Conservation (phyloP, 2,329 filamentous ascomycete genomes). For the Calonectria pteridis region DNA sequence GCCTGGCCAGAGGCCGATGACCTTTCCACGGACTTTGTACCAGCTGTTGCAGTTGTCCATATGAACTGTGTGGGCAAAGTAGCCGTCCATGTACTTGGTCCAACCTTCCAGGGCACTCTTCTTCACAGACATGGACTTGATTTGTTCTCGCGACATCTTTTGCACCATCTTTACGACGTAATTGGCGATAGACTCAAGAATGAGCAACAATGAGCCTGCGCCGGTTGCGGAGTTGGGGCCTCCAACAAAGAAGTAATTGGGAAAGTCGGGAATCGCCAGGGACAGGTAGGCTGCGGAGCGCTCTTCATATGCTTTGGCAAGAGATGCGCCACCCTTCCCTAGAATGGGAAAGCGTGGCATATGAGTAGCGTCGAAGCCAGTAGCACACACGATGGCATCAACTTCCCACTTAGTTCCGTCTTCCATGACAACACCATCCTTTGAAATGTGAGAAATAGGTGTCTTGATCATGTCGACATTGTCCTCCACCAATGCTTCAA, state of each 20-base stretch:
- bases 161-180: background rate
- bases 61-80: background rate
- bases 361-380: background rate
- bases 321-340: background rate
- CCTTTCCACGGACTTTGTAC: background rate
- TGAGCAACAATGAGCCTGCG: background rate
- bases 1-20: background rate
- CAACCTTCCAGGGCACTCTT: background rate
- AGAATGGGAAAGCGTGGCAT: background rate
- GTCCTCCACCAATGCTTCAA: background rate
- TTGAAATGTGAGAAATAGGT: background rate
- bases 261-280: background rate
- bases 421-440: background rate
- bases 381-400: background rate
- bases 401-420: background rate
- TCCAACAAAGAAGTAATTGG: background rate
- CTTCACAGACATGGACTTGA: background rate
- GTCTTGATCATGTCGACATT: conserved; percentile 3
- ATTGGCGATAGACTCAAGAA: background rate
- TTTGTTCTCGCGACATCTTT: background rate
- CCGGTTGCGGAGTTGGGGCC: background rate
- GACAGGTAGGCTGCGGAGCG: background rate
- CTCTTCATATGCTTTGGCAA: background rate
- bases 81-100: background rate
- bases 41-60: background rate